Base-by-base conservation (phyloP, 163 green algal species). In the Scenedesmus sp. region DNA sequence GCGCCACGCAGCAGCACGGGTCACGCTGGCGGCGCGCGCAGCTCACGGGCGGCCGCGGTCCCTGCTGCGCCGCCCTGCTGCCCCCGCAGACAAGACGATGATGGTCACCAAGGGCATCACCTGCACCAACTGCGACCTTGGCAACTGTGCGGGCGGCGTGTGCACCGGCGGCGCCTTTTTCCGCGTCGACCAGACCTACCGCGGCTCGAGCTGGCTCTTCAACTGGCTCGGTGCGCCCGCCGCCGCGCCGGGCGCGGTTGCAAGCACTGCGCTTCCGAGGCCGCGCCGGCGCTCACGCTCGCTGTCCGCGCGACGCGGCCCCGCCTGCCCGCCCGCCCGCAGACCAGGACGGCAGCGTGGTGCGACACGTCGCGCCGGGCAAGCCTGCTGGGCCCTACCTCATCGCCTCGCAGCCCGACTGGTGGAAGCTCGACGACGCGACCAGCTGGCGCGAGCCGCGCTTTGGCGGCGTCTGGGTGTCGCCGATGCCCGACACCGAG, bases 91-190 rank as follows among this genome's bases (percentile, higher is more conserved):
- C 70, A 76, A 63, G 47, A 76, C 72, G 17, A 84, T 74, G 57
- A 77, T 83, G 75, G 63, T 71, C 28, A 58, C 64, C 50, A 83
- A 65, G 28, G 63, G 58, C 63, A 88, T 91, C 77, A 69, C 18
- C 20, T 88, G 88, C 83, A 45, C 69, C 28, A 86, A 89, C 44
- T 65, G 87, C 4, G 88, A 92, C 78, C 14, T 63, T 3, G 53
- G 77, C 13, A 71, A 11, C 71, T 80, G 71, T 29, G 51, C 4
- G 29, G 58, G 44, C 47, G 3, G 7, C 13, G 24, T 2, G 4
- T 80, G 71, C 22, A 63, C 20, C 0, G 42, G 42, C 4, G 44
- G 44, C 29, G 78, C 81, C 20, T 78, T 81, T 24, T 77, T 87
- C 57, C 69, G 76, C 7, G 77, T 82, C 36, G 69, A 72, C n/a